These are phyloP conservation scores for Suillus hirtellus DNA, from an alignment of 768 basidiomycete genomes.

Conservation along the genomic window DNA sequence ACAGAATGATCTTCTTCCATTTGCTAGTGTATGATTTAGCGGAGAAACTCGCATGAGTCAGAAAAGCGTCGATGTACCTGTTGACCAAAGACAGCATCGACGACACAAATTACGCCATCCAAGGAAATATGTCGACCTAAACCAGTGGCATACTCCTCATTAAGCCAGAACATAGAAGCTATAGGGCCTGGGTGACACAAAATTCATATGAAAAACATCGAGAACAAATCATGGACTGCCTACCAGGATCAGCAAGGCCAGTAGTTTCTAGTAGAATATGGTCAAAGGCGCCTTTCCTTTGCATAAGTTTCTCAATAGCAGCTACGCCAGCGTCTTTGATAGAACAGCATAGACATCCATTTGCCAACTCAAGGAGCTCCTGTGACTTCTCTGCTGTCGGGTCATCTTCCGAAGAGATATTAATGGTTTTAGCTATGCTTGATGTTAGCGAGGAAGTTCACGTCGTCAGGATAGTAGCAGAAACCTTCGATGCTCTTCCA, in stretches of 20 bases:
- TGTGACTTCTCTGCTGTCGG: constrained; percentile 67
- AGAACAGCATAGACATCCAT: constrained; percentile 98
- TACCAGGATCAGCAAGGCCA: constrained; percentile 93
- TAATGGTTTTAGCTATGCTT: constrained; percentile 76
- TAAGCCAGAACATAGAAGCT: constrained; percentile 84
- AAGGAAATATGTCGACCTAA: constrained; percentile 69
- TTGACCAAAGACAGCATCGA: constrained; percentile 82
- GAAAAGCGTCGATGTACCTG: constrained; percentile 37
- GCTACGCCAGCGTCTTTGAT: constrained; percentile 93
- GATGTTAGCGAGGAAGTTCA: constrained; percentile 9
- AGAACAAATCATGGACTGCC: constrained; percentile 10
- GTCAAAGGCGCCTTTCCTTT: constrained; percentile 85
- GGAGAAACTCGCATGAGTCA: constrained; percentile 7
- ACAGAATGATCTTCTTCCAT: constrained; percentile 73
- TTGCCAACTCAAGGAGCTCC: constrained; percentile 89
- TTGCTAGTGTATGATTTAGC: constrained; percentile 55
- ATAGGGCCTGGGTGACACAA: constrained; percentile 61
- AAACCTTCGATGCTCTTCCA: constrained; percentile 88
- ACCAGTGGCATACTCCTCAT: constrained; percentile 75
- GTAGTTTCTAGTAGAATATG: constrained; percentile 96
- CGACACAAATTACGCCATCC: constrained; percentile 91
- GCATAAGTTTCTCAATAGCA: constrained; percentile 92
- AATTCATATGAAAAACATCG: not conserved
- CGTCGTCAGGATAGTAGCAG: constrained; percentile 17
- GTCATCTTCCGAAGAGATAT: constrained; percentile 68